Evolutionary conservation across 2,329 filamentous ascomycete species (phyloP).

Genomic region (Trichoderma sp.): DNA sequence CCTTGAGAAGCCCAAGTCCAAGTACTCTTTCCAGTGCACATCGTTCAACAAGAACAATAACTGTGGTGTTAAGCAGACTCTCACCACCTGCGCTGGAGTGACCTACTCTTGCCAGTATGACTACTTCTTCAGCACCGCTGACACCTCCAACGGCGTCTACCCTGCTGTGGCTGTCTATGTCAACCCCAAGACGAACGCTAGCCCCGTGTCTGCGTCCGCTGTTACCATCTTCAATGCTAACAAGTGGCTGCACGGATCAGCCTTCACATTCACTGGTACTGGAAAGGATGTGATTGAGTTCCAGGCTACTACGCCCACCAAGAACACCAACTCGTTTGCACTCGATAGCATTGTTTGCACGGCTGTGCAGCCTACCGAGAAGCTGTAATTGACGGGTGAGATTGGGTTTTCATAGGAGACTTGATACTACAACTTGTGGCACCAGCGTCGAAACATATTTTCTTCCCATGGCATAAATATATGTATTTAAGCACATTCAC

Average conservation of each 20-base stretch:
- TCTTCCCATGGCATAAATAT: neutral
- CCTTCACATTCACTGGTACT: neutral
- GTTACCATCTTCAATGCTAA: neutral
- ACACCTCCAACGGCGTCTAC: neutral
- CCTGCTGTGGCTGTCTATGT: neutral
- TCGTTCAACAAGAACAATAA: neutral
- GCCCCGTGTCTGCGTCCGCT: neutral
- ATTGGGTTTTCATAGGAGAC: neutral
- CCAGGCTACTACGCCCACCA: neutral
- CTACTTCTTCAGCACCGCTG: neutral
- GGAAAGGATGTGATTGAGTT: neutral
- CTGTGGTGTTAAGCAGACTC: neutral
- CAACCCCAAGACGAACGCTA: neutral
- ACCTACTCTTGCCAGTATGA: neutral
- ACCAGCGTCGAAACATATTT: neutral
- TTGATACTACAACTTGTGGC: neutral
- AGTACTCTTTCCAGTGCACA: neutral
- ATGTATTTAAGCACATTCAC: neutral
- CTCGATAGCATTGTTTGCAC: neutral
- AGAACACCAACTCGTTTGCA: neutral
- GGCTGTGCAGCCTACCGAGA: neutral
- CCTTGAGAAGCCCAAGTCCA: neutral
- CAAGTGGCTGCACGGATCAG: neutral
- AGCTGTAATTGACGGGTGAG: neutral
- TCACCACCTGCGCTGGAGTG: neutral